Percentiles rank a stretch among this genome's conserved stretches.
Conservation (phyloP, 192 early-diverging fungal species). For the Umbelopsis sp. region DNA sequence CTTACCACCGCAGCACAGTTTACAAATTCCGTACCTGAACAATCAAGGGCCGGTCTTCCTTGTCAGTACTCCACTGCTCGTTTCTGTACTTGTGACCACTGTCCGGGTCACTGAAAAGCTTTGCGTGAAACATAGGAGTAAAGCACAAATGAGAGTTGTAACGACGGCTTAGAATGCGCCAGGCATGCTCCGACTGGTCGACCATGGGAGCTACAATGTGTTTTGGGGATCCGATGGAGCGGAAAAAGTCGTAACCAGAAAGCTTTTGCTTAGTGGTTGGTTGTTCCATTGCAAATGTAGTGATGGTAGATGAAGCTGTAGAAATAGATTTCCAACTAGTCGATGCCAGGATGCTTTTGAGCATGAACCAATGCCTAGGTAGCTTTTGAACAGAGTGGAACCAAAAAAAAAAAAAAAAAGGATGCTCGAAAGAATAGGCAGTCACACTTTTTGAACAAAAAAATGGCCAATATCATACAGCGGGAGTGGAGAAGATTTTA, state of each 20-base stretch:
- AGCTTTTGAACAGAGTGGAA: neutral
- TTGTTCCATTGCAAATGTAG: neutral
- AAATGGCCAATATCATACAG: neutral
- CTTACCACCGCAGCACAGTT: slow-evolving; percentile 6
- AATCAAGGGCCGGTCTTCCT: slow-evolving; percentile 79
- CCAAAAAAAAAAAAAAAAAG: slow-evolving; percentile 5
- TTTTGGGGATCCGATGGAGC: slow-evolving; percentile 70
- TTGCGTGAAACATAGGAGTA: slow-evolving; percentile 98
- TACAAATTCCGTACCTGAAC: slow-evolving; percentile 61
- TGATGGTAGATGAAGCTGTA: neutral
- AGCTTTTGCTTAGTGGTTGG: slow-evolving; percentile 46
- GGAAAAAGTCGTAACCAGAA: slow-evolving; percentile 80
- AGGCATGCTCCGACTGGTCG: slow-evolving; percentile 94
- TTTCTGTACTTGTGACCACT: slow-evolving; percentile 60
- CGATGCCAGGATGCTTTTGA: slow-evolving; percentile 7
- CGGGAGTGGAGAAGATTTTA: neutral
- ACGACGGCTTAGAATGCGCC: slow-evolving; percentile 87
- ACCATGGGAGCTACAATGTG: slow-evolving; percentile 96
- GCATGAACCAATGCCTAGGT: neutral
- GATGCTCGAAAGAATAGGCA: neutral
- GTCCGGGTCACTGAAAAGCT: slow-evolving; percentile 71
- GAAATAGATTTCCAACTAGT: neutral
- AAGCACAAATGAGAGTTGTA: slow-evolving; percentile 90
- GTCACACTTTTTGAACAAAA: neutral
- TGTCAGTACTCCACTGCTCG: slow-evolving; percentile 74